Evolutionary conservation across 2,329 filamentous ascomycete genomes (phyloP).

Genomic region (Clarireedia sp.): DNA sequence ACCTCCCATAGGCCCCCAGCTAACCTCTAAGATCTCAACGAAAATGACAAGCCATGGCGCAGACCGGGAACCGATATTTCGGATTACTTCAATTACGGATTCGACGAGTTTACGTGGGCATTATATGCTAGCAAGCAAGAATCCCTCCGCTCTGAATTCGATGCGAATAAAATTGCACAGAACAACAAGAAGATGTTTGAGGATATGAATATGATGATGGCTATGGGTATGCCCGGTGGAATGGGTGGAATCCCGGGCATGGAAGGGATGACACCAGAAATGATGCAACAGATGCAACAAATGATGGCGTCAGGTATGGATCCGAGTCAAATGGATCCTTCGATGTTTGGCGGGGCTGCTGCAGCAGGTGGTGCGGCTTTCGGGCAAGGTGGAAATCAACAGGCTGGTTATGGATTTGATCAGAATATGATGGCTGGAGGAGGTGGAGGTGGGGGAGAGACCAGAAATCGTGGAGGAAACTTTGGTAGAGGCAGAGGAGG

Average conservation of each 20-base stretch:
- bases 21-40: conserved; percentile 49
- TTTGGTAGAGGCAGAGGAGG: conserved; percentile 29
- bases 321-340: conserved; percentile 58
- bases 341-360: conserved; percentile 53
- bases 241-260: conserved; percentile 43
- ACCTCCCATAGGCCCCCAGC: neutral
- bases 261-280: conserved; percentile 58
- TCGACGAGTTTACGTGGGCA: conserved; percentile 97
- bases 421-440: conserved; percentile 20
- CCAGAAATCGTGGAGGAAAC: conserved; percentile 26
- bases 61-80: conserved; percentile 89
- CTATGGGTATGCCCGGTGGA: conserved; percentile 34
- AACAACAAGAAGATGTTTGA: conserved; percentile 75
- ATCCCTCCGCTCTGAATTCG: conserved; percentile 65
- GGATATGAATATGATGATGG: conserved; percentile 63
- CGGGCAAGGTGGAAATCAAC: conserved; percentile 35
- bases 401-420: conserved; percentile 27
- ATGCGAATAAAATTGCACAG: conserved; percentile 53
- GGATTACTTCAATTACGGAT: conserved; percentile 98
- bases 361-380: conserved; percentile 34
- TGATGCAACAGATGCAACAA: conserved; percentile 63
- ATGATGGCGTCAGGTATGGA: conserved; percentile 61
- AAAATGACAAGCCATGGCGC: conserved; percentile 90
- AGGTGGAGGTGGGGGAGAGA: conserved; percentile 20
- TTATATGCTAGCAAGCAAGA: conserved; percentile 89